Evolutionary conservation across 768 basidiomycete species (phyloP).

Genomic region (Tylopilus sp.): DNA sequence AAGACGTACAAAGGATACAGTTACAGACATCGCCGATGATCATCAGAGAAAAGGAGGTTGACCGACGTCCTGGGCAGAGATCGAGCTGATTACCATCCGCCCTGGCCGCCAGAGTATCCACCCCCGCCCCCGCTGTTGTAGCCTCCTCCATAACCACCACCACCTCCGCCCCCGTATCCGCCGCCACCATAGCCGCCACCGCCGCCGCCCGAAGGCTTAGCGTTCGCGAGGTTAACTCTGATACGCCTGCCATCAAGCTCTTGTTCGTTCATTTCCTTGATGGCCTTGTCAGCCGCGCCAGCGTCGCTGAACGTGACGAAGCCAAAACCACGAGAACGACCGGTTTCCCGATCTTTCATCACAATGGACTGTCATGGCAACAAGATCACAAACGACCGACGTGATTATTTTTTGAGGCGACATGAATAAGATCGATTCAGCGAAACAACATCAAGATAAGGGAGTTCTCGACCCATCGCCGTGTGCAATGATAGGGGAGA

Average conservation of each 20-base stretch:
- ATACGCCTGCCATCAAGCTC: slow-evolving; percentile 53
- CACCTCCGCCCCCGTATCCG: slow-evolving; percentile 11
- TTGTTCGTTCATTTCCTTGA: slow-evolving; percentile 44
- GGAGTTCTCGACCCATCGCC: slow-evolving; percentile 31
- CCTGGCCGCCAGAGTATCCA: slow-evolving; percentile 1
- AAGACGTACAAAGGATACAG: not conserved
- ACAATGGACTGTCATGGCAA: slow-evolving; percentile 28
- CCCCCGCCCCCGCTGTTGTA: not conserved
- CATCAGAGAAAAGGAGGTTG: not conserved
- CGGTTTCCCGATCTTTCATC: slow-evolving; percentile 53
- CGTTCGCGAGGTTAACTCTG: slow-evolving; percentile 45
- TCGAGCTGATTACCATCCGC: slow-evolving; percentile 8
- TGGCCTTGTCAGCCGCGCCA: slow-evolving; percentile 43
- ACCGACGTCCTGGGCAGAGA: slow-evolving; percentile 1
- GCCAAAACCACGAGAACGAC: slow-evolving; percentile 56
- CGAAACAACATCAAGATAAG: slow-evolving; percentile 14
- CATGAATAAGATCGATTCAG: slow-evolving; percentile 29
- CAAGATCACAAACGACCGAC: slow-evolving; percentile 5
- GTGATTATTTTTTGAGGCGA: slow-evolving; percentile 11
- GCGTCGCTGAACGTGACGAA: slow-evolving; percentile 41
- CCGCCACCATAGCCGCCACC: slow-evolving; percentile 19
- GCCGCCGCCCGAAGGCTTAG: slow-evolving; percentile 28
- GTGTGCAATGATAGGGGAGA: slow-evolving; percentile 31
- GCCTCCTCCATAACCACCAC: slow-evolving; percentile 10
- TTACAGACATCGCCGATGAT: slow-evolving; percentile 11